These are phyloP conservation scores for Pythium guiyangense DNA, from an alignment of 352 stramenopile species.

Conservation along the genomic window DNA sequence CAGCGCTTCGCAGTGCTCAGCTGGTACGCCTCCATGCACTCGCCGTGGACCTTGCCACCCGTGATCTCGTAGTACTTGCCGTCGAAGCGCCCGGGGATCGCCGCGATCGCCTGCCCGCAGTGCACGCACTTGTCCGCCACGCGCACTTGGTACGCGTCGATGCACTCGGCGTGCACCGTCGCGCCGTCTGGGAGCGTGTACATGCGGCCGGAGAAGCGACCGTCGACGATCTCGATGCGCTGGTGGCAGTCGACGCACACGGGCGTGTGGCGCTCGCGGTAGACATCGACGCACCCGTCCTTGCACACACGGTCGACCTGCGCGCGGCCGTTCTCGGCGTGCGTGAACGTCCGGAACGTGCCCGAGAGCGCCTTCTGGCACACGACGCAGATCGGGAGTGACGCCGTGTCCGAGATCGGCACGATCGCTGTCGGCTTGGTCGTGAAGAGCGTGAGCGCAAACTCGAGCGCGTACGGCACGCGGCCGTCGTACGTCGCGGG, in stretches of 20 bases:
- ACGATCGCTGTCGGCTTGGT: conserved; percentile 55
- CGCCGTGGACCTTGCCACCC: conserved; percentile 69
- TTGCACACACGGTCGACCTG: conserved; percentile 79
- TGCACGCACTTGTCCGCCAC: conserved; percentile 77
- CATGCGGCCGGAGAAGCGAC: conserved; percentile 72
- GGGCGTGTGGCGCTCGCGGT: conserved; percentile 70
- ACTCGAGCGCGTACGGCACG: conserved; percentile 44
- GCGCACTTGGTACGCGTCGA: conserved; percentile 82
- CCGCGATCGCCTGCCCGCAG: conserved; percentile 71
- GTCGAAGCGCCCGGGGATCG: conserved; percentile 71
- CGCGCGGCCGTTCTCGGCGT: conserved; percentile 37
- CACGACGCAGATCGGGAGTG: conserved; percentile 59
- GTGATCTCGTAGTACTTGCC: conserved; percentile 79
- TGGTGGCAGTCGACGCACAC: conserved; percentile 72
- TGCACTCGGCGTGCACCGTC: conserved; percentile 77
- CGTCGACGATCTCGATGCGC: conserved; percentile 71
- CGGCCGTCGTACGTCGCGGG: conserved; percentile 61
- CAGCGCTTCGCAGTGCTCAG: conserved; percentile 69
- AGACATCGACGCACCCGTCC: conserved; percentile 59
- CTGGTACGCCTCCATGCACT: conserved; percentile 81
- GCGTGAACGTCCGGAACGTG: conserved; percentile 67
- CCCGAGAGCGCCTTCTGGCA: conserved; percentile 56
- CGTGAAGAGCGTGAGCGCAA: conserved; percentile 52
- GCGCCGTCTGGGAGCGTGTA: conserved; percentile 75
- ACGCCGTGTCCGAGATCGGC: conserved; percentile 54